phyloP scores from a whole-genome alignment of 345 rosid genomes.

The Ailanthus altissimus region DNA sequence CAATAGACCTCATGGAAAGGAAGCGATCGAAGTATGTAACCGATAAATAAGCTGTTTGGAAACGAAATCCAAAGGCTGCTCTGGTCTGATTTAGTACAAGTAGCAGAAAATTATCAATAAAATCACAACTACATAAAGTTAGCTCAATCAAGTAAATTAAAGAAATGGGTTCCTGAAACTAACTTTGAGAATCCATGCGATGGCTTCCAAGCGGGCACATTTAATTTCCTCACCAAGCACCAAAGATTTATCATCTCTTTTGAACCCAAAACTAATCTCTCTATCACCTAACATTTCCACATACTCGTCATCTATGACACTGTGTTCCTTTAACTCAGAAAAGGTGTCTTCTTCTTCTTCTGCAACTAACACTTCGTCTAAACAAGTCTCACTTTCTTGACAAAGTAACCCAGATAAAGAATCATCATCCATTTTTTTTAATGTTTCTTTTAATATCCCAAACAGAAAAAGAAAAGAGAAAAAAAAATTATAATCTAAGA shows the following conservation, averaged over 20 bases:
- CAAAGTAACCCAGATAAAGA: conserved; percentile 38
- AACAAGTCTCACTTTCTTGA: conserved; percentile 34
- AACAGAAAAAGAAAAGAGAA: background rate
- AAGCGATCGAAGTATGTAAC: conserved; percentile 60
- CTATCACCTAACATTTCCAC: conserved; percentile 35
- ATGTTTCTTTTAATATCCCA: background rate
- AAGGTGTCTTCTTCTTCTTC: conserved; percentile 13
- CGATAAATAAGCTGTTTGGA: conserved; percentile 54
- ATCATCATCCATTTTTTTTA: conserved; percentile 29
- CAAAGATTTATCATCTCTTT: conserved; percentile 25
- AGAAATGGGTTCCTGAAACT: conserved; percentile 15
- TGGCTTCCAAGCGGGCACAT: conserved; percentile 45
- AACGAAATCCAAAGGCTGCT: conserved; percentile 39
- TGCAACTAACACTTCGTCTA: conserved; percentile 26
- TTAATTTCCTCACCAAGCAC: conserved; percentile 30
- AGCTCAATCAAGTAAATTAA: conserved; percentile 1
- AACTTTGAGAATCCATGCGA: conserved; percentile 59
- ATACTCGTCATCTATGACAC: conserved; percentile 34
- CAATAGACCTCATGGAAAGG: conserved; percentile 39
- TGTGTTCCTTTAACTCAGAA: background rate
- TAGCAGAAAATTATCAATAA: background rate
- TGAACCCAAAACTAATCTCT: conserved; percentile 41
- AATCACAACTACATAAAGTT: background rate
- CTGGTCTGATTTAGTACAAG: conserved; percentile 43
- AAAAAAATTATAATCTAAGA: background rate